Evolutionary conservation across 192 early-diverging fungal genomes (phyloP), one percentile per base, ranked within the genome.

Genomic region (Globomyces pollinis-pini): DNA sequence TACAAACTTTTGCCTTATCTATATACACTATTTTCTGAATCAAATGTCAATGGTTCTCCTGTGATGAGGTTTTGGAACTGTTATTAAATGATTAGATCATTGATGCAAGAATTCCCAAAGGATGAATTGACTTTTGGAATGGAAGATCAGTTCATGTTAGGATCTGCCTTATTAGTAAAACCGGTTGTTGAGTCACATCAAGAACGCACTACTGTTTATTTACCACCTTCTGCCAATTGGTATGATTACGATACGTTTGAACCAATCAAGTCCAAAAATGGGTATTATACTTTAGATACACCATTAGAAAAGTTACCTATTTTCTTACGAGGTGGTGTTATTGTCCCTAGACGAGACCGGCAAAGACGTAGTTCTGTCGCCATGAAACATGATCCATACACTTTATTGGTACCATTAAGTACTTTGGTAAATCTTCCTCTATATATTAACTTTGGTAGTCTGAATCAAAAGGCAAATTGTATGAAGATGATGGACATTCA

Each of bases 81-180:
- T n/a, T 16, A 15, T 35, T 43, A 45, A 38, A 5, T n/a, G n/a
- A n/a, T n/a, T 43, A 78, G 93, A 52, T 87, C 94, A 4, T 86
- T 99, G 86, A 81, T 91, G 69, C 73, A 75, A 18, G 91, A 89
- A 62, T 96, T 93, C 73, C 93, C 93, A 6, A 59, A 80, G 2
- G 87, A 93, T 53, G 76, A 88, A 57, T 38, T 50, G 1, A 71
- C 86, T n/a, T 98, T 87, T 75, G 83, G 74, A 18, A 78, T 89
- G 63, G 88, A 95, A 21, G 81, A 87, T 54, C 84, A 92, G 62
- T 96, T 86, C 63, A 90, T 98, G 89, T 75, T 99, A 8, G 96
- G 96, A 42, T 61, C 74, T 35, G 76, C 85, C 0, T 62, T 98
- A 12, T 68, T 98, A 45, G 85, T 89, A 21, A 81, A 80, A 35